Conservation (phyloP, 768 basidiomycete species). For the Filobasidium wieringae region DNA sequence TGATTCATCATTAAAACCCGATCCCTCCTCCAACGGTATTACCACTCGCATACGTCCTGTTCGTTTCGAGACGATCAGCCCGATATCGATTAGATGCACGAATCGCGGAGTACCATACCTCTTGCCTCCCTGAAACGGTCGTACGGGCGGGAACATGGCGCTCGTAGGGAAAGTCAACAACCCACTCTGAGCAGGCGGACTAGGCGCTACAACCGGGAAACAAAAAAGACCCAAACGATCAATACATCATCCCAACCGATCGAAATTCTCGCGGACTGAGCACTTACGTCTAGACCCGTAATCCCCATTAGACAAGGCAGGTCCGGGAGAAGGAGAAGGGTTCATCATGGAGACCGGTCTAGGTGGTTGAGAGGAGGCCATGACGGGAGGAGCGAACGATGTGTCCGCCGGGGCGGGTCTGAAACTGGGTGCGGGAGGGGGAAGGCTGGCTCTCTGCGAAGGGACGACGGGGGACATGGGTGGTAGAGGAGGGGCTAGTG, state of each 20-base stretch:
- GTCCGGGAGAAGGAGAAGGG: no score
- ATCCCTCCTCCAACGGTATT: constrained; percentile 22
- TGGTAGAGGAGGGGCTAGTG: constrained; percentile 4
- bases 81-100: not conserved
- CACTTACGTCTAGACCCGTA: not conserved
- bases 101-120: constrained; percentile 25
- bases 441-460: not conserved
- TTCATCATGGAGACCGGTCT: not conserved
- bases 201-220: constrained; percentile 14
- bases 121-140: constrained; percentile 23
- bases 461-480: not conserved
- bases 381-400: constrained; percentile 21
- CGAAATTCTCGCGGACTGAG: not conserved
- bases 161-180: constrained; percentile 37
- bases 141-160: constrained; percentile 37
- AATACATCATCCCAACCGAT: not conserved
- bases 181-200: constrained; percentile 33
- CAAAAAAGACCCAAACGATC: not conserved
- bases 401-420: constrained; percentile 23
- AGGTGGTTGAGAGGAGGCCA: not conserved
- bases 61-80: not conserved
- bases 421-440: constrained; percentile 16
- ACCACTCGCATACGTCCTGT: constrained; percentile 28
- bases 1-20: no score
- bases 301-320: not conserved